Evolutionary conservation across 176 grass and related monocot species (phyloP), one percentile per base, ranked within the genome.

Genomic region (Neostapfia colusana): DNA sequence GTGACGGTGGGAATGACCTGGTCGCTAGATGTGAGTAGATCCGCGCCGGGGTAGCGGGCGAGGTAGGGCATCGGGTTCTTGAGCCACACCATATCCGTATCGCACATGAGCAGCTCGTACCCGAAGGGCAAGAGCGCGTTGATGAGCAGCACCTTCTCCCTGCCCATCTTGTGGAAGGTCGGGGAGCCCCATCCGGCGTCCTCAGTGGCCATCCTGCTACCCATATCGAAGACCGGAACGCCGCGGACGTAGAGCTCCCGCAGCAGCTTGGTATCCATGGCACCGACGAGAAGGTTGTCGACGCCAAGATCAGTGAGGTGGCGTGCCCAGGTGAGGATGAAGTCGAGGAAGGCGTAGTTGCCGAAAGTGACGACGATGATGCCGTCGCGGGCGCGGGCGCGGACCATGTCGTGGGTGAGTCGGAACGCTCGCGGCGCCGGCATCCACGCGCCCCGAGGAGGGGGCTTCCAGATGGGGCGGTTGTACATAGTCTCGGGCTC

Each of bases 71-170:
- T 53, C 5, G 95, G 95, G 85, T 95, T 89, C 92, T 99, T 95
- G 56, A 95, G 84, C 95, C 95, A 99, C 50, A 99, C 95, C 95
- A 95, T 99, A 76, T 99, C 95, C 45, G 95, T 99, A 81, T 99
- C 95, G 71, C 95, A 99, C 89, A 99, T 87, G 54, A 99, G 92
- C 77, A 99, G 78, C 63, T 99, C 95, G 78, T 88, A 91, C 9
- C 92, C 95, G 71, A 92, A 95, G 26, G 87, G 91, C 42, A 99
- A 74, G 63, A 99, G 81, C 65, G 88, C 74, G 72, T 99, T 99
- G 79, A 99, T 99, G 72, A 95, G 83, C 66, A 99, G 85, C 35
- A 95, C 91, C 80, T 99, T 99, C 84, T 99, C 91, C 79, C 95
- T 94, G 37, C 92, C 95, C 95, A 99, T 99, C 89, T 89, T 95